Percentiles rank a stretch among this genome's conserved stretches.
These are phyloP conservation scores for Neoascochyta sp. DNA, from an alignment of 2,329 filamentous ascomycete species.

Conservation along the genomic window DNA sequence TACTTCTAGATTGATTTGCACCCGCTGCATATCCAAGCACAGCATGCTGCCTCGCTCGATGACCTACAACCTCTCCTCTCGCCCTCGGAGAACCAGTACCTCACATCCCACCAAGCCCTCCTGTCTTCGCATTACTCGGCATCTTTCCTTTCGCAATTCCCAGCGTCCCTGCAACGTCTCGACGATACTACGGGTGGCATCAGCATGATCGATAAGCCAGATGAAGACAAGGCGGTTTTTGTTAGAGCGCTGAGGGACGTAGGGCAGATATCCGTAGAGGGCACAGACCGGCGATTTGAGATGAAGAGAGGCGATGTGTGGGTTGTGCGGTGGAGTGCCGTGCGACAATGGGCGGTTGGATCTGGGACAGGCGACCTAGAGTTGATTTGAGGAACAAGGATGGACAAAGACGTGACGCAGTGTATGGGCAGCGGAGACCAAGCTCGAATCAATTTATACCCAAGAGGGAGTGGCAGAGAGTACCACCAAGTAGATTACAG, in stretches of 20 bases:
- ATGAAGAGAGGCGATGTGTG: constrained; percentile 50
- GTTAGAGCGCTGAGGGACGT: constrained; percentile 65
- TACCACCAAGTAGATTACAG: too few species aligned
- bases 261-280: constrained; percentile 54
- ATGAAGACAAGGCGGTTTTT: constrained; percentile 80
- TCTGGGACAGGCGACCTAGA: constrained; percentile 67
- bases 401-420: too few species aligned
- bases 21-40: constrained; percentile 67
- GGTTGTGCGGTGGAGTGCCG: constrained; percentile 58
- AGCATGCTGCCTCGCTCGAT: constrained; percentile 50
- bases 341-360: constrained; percentile 59
- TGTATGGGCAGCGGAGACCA: too few species aligned
- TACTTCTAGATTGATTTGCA: constrained; percentile 72
- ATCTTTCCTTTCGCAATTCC: constrained; percentile 82
- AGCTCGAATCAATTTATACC: too few species aligned
- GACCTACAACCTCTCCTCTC: constrained; percentile 55
- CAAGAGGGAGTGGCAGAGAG: too few species aligned
- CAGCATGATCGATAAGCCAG: constrained; percentile 87
- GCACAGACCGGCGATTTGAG: constrained; percentile 54
- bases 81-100: constrained; percentile 72
- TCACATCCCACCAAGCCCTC: constrained; percentile 78
- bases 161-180: constrained; percentile 71
- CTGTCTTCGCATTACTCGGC: constrained; percentile 79
- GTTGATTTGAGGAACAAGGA: constrained; percentile 40
- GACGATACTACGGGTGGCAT: constrained; percentile 88